Conservation (phyloP, 352 stramenopile genomes). For the Plasmopara viticola region DNA sequence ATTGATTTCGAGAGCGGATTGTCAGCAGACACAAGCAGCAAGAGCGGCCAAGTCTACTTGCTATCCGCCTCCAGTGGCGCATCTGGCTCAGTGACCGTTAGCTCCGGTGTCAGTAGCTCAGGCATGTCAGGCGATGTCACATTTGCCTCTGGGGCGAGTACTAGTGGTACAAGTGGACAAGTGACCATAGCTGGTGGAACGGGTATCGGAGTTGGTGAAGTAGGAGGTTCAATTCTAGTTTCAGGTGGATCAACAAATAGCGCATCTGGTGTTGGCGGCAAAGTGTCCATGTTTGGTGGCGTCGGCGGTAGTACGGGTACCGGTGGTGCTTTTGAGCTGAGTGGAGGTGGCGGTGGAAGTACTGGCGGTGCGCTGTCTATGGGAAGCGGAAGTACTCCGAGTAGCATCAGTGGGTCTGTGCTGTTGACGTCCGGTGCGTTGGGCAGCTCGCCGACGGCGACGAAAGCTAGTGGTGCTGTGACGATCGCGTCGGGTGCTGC, state of each 20-base stretch:
- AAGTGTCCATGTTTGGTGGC: conserved; percentile 11
- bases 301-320: neutral
- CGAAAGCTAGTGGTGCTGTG: too few species aligned
- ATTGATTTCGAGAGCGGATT: conserved; percentile 30
- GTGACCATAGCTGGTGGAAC: conserved; percentile 30
- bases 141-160: conserved; percentile 31
- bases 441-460: too few species aligned
- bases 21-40: conserved; percentile 15
- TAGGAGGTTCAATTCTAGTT: conserved; percentile 30
- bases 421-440: too few species aligned
- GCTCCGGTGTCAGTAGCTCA: conserved; percentile 23
- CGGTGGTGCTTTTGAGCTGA: too few species aligned
- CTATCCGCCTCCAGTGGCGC: conserved; percentile 22
- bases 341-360: too few species aligned
- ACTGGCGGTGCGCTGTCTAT: too few species aligned
- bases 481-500: too few species aligned
- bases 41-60: conserved; percentile 33
- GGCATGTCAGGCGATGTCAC: conserved; percentile 27
- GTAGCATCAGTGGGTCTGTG: too few species aligned
- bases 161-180: conserved; percentile 24
- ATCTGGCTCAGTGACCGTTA: conserved; percentile 18
- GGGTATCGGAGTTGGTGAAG: conserved; percentile 20
- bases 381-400: too few species aligned
- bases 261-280: conserved; percentile 9
- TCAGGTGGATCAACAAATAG: conserved; percentile 9